Base-by-base conservation (phyloP, 2,329 filamentous ascomycete genomes). In the Sporothrix mexicana region DNA sequence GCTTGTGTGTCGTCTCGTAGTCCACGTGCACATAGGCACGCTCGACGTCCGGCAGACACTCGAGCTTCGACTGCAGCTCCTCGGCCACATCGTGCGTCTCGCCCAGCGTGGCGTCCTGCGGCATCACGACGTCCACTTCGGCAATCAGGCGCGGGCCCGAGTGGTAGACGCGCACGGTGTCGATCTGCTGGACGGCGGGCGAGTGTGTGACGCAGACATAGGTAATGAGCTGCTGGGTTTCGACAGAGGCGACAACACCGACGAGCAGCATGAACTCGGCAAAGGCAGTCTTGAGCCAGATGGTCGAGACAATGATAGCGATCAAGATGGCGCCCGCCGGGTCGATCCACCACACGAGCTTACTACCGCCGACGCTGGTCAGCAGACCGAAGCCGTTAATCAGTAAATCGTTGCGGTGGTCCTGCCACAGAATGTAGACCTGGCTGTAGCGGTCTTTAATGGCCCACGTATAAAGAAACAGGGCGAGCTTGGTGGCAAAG, bases 91-190 rank as follows among this genome's bases (percentile, higher is more conserved):
- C 96, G 81, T 99, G 96, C 0, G 94, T 96, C 70, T 91, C 90
- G 75, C 88, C 86, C 17, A 99, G 87, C 1, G 90, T 89, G 71
- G 91, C 88, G 0, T 89, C 84, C 0, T 91, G 89, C 77, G 95
- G 90, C 94, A 98, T 97, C 78, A 98, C 95, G 72, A 98, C 90
- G 80, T 99, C 96, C 51, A 98, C 94, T 84, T 99, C 96, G 77
- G 97, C 95, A 76, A 98, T 94, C 62, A 98, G 88, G 23, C 95
- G 88, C 0, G 95, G 90, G 0, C 95, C 95, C 7, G 91, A 93
- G 82, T 98, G 95, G 83, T 97, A 98, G 0, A 95, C 94, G 69
- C 96, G 90, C 3, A 98, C 96, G 1, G 96, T 99, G 81, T 99
- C 96, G 80, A 99, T 97, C 77, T 93, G 93, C 72, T 86, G 87